These are phyloP conservation scores for Fusarium sp. DNA, from an alignment of 2,329 filamentous ascomycete species.

Conservation along the genomic window DNA sequence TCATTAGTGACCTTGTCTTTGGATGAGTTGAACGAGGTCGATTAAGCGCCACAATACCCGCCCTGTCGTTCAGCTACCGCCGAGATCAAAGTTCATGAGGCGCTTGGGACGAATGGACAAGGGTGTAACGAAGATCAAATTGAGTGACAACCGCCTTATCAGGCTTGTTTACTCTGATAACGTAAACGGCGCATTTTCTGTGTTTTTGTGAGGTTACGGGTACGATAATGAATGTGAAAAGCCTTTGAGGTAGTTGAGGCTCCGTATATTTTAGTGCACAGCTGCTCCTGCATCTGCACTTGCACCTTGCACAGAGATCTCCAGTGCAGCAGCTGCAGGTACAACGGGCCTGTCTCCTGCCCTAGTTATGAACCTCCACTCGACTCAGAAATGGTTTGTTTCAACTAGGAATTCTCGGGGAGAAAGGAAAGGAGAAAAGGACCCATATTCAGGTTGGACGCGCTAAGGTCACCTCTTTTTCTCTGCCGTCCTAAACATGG, in stretches of 20 bases:
- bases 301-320: conserved; percentile 21
- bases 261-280: conserved; percentile 11
- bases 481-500: conserved; percentile 23
- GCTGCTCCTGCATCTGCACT: conserved; percentile 2
- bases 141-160: not conserved
- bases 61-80: conserved; percentile 19
- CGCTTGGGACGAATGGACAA: not conserved
- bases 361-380: conserved; percentile 18
- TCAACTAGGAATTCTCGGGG: conserved; percentile 20
- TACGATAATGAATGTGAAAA: not conserved
- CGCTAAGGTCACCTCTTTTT: conserved; percentile 6
- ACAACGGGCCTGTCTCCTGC: not conserved
- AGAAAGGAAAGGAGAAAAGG: conserved; percentile 4
- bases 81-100: conserved; percentile 8
- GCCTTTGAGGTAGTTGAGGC: not conserved
- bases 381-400: conserved; percentile 26
- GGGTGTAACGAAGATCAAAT: not conserved
- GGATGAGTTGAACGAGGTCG: conserved; percentile 4
- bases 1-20: conserved; percentile 9
- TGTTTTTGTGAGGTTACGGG: not conserved
- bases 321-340: conserved; percentile 10
- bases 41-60: conserved; percentile 38
- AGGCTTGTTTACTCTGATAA: not conserved
- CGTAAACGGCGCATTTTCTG: conserved; percentile 5
- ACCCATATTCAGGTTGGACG: conserved; percentile 15